A percentile compares a stretch with the other conserved stretches of the same genome.
phyloP scores from a whole-genome alignment of 2,329 filamentous ascomycete genomes.

The Phialocephala subalpina region DNA sequence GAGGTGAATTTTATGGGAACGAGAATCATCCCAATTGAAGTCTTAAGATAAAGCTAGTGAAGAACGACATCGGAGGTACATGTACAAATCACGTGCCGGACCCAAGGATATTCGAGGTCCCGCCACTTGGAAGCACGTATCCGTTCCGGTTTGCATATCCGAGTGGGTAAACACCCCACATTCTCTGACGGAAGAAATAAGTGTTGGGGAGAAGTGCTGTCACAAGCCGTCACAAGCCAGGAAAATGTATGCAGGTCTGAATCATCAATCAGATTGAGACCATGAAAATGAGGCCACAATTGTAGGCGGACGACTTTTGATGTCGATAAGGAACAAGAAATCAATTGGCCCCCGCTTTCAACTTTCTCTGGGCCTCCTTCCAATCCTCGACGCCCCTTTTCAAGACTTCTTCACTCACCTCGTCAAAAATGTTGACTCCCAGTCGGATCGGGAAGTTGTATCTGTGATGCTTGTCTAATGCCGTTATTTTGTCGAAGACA shows the following conservation, averaged over 20 bases:
- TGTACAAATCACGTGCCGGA: neutral
- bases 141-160: neutral
- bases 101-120: too few relatives aligned
- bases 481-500: slow-evolving; percentile 48
- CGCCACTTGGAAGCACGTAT: neutral
- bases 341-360: slow-evolving; percentile 17
- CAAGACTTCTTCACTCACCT: slow-evolving; percentile 48
- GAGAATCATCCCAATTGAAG: neutral
- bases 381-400: slow-evolving; percentile 47
- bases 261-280: too few relatives aligned
- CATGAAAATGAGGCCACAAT: neutral
- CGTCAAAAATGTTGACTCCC: slow-evolving; percentile 54
- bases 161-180: neutral
- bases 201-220: neutral
- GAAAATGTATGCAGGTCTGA: neutral
- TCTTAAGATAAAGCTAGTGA: neutral
- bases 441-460: slow-evolving; percentile 54
- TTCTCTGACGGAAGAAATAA: neutral
- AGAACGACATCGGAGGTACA: slow-evolving; percentile 8
- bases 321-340: neutral
- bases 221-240: neutral
- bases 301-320: neutral
- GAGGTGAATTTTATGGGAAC: neutral
- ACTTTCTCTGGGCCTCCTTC: slow-evolving; percentile 45
- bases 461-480: slow-evolving; percentile 49